phyloP scores from a whole-genome alignment of 2,329 filamentous ascomycete species.

The Shiraia sp. region DNA sequence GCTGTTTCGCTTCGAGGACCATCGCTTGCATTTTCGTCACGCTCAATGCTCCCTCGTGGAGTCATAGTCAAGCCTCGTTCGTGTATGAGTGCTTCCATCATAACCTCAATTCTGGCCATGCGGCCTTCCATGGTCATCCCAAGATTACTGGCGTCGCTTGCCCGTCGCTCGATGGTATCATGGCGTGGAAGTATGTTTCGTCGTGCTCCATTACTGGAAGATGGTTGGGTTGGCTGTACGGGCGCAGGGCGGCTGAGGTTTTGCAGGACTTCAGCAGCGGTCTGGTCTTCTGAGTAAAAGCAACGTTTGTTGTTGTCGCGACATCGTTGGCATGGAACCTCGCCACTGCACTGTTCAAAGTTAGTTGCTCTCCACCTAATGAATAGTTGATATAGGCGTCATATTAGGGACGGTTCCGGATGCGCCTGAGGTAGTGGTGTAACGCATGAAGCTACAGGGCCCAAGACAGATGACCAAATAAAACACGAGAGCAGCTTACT shows the following conservation, averaged over 20 bases:
- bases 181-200: constrained; percentile 26
- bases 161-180: constrained; percentile 22
- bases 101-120: constrained; percentile 40
- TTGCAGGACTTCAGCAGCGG: constrained; percentile 42
- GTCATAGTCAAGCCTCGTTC: constrained; percentile 29
- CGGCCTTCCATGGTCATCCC: constrained; percentile 38
- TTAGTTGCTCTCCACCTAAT: constrained; percentile 5
- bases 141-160: constrained; percentile 31
- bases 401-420: not conserved
- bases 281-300: constrained; percentile 45
- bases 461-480: not conserved
- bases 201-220: constrained; percentile 15
- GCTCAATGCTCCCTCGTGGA: constrained; percentile 30
- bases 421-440: constrained; percentile 1
- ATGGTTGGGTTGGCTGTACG: constrained; percentile 14
- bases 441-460: not conserved
- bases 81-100: constrained; percentile 42
- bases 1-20: constrained; percentile 18
- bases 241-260: constrained; percentile 41
- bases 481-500: constrained; percentile 15
- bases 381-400: not conserved
- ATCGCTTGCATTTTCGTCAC: constrained; percentile 26
- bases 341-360: constrained; percentile 34
- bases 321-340: constrained; percentile 42
- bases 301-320: constrained; percentile 40